These are phyloP conservation scores for Neoboletus brunneissimus DNA, from an alignment of 768 basidiomycete species.

Conservation along the genomic window DNA sequence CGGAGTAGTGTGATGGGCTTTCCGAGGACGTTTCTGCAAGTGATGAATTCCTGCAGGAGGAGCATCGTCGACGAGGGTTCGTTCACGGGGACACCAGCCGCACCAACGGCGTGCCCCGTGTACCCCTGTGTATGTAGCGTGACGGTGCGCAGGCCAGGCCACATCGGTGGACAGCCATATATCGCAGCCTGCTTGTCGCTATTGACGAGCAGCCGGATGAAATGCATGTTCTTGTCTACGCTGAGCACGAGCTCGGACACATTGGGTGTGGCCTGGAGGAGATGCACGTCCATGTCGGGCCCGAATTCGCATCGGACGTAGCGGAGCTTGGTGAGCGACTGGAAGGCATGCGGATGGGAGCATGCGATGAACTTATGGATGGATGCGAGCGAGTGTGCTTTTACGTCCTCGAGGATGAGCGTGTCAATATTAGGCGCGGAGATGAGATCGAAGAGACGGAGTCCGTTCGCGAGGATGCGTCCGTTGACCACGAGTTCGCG, in stretches of 20 bases:
- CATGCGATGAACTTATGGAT: conserved; percentile 29
- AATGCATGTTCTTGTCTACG: conserved; percentile 30
- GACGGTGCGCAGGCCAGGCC: conserved; percentile 23
- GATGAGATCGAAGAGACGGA: conserved; percentile 33
- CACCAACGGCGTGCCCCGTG: conserved; percentile 15
- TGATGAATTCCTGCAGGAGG: conserved; percentile 28
- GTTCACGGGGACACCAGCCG: conserved; percentile 24
- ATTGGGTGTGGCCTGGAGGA: conserved; percentile 32
- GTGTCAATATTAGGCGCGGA: conserved; percentile 33
- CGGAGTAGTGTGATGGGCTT: conserved; percentile 22
- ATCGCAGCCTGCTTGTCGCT: conserved; percentile 34
- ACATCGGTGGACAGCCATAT: conserved; percentile 29
- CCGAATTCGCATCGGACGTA: conserved; percentile 33
- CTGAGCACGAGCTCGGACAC: conserved; percentile 32
- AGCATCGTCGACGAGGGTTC: conserved; percentile 31
- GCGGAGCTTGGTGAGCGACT: conserved; percentile 26
- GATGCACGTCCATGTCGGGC: conserved; percentile 31
- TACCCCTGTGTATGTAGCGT: conserved; percentile 33
- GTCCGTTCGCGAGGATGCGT: conserved; percentile 27
- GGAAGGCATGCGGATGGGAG: conserved; percentile 29
- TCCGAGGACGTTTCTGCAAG: conserved; percentile 20
- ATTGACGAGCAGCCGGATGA: conserved; percentile 32
- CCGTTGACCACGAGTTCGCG: conserved; percentile 33
- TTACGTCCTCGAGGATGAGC: conserved; percentile 32
- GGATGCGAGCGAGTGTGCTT: conserved; percentile 22